These are phyloP conservation scores for Clohesyomyces aquaticus DNA, from an alignment of 495 filamentous ascomycete genomes.

Conservation along the genomic window DNA sequence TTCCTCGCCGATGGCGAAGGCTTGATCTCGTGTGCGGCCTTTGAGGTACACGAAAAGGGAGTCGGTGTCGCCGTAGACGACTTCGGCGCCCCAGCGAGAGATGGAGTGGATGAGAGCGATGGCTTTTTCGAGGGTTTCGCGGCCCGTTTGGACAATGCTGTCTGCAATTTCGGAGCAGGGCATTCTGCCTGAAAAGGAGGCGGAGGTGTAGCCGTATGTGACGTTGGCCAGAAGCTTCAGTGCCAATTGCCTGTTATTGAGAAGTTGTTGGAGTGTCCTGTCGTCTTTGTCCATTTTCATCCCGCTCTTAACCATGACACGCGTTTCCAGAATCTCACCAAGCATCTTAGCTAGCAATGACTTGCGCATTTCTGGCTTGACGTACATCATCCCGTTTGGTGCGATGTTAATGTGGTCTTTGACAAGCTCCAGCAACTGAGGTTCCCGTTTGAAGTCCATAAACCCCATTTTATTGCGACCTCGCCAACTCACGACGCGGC, in stretches of 20 bases:
- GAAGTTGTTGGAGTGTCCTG: constrained; percentile 77
- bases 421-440: constrained; percentile 74
- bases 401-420: constrained; percentile 89
- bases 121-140: constrained; percentile 92
- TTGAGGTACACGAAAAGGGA: constrained; percentile 92
- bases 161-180: constrained; percentile 97
- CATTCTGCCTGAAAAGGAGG: constrained; percentile 94
- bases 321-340: constrained; percentile 91
- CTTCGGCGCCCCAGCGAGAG: constrained; percentile 86
- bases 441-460: constrained; percentile 74
- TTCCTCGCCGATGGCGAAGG: constrained; percentile 89
- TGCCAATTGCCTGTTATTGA: constrained; percentile 92
- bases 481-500: constrained; percentile 80
- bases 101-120: constrained; percentile 91
- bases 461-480: constrained; percentile 96
- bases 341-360: constrained; percentile 96
- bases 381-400: constrained; percentile 96
- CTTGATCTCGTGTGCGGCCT: constrained; percentile 81
- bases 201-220: constrained; percentile 96
- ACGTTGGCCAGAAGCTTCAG: constrained; percentile 98
- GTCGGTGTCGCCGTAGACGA: constrained; percentile 98
- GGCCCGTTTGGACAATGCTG: constrained; percentile 93
- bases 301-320: constrained; percentile 96
- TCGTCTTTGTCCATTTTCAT: constrained; percentile 97
- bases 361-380: constrained; percentile 81